A percentile compares a stretch with the other conserved stretches of the same genome.
These are phyloP conservation scores for Boletus vinaceobasis DNA, from an alignment of 768 basidiomycete genomes.

Conservation along the genomic window DNA sequence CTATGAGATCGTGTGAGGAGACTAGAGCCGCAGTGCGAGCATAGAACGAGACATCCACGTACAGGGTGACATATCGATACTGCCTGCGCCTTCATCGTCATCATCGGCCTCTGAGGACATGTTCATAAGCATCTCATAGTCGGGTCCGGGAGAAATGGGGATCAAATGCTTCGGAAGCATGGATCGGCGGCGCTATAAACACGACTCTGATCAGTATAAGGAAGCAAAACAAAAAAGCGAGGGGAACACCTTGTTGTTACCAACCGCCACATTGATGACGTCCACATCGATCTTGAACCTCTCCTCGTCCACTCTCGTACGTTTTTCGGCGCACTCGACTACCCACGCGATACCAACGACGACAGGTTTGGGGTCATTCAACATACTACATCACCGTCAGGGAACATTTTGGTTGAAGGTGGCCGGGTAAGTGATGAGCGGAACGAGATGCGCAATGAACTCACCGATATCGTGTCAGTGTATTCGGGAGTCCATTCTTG, in stretches of 20 bases:
- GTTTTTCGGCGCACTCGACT: slow-evolving; percentile 77
- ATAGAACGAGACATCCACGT: slow-evolving; percentile 7
- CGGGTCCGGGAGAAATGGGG: slow-evolving; percentile 23
- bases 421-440: background rate
- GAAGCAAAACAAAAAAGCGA: background rate
- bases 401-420: background rate
- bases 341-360: slow-evolving; percentile 90
- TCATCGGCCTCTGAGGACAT: slow-evolving; percentile 28
- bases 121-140: slow-evolving; percentile 5
- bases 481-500: slow-evolving; percentile 78
- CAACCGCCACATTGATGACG: slow-evolving; percentile 51
- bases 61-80: slow-evolving; percentile 20
- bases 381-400: slow-evolving; percentile 37
- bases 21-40: slow-evolving; percentile 5
- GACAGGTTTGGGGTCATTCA: slow-evolving; percentile 64
- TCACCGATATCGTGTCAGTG: slow-evolving; percentile 68
- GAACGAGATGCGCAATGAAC: slow-evolving; percentile 13
- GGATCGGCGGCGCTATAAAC: slow-evolving; percentile 62
- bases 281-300: slow-evolving; percentile 66
- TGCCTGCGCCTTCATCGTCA: slow-evolving; percentile 31
- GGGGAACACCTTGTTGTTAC: slow-evolving; percentile 55
- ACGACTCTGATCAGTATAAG: background rate
- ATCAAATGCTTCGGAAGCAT: slow-evolving; percentile 64
- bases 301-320: slow-evolving; percentile 58
- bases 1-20: background rate